A percentile compares a stretch with the other conserved stretches of the same genome.
Evolutionary conservation across 2,329 filamentous ascomycete species (phyloP).

Genomic region (Hansfordia pulvinata): DNA sequence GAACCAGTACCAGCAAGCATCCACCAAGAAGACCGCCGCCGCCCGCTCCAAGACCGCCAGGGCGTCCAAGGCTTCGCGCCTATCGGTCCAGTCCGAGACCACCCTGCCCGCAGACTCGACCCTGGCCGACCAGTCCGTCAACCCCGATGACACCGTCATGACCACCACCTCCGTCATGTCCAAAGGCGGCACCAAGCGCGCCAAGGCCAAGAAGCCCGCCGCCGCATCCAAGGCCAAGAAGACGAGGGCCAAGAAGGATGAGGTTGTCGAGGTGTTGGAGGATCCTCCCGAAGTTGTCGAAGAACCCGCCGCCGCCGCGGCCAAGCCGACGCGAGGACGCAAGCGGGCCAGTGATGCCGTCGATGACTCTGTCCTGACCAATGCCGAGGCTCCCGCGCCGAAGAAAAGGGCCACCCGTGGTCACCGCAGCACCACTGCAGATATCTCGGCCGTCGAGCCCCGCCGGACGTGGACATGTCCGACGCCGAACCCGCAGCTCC

Average conservation of each 20-base stretch:
- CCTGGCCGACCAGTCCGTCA: slow-evolving; percentile 29
- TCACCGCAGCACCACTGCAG: slow-evolving; percentile 31
- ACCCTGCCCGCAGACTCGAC: slow-evolving; percentile 34
- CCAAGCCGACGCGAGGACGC: slow-evolving; percentile 35
- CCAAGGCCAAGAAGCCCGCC: slow-evolving; percentile 42
- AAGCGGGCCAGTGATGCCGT: slow-evolving; percentile 52
- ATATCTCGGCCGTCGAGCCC: slow-evolving; percentile 22
- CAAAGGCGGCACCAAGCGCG: slow-evolving; percentile 34
- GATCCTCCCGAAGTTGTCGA: slow-evolving; percentile 18
- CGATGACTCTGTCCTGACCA: slow-evolving; percentile 29
- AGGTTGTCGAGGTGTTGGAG: slow-evolving; percentile 30
- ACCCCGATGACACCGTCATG: slow-evolving; percentile 44
- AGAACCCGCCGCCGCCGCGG: slow-evolving; percentile 17
- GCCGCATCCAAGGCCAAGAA: slow-evolving; percentile 31
- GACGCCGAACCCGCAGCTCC: slow-evolving; percentile 17
- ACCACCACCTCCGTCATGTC: slow-evolving; percentile 46
- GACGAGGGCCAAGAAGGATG: slow-evolving; percentile 38
- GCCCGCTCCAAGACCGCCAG: slow-evolving; percentile 37
- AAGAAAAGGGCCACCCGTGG: slow-evolving; percentile 45
- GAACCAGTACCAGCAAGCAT: slow-evolving; percentile 34
- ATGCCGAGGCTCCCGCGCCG: slow-evolving; percentile 32
- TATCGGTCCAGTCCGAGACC: slow-evolving; percentile 43
- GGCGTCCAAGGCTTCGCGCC: slow-evolving; percentile 56
- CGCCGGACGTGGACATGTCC: slow-evolving; percentile 24
- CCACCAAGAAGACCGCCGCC: slow-evolving; percentile 37